These are phyloP conservation scores for Amanita thiersii DNA, from an alignment of 768 basidiomycete genomes.

Conservation along the genomic window DNA sequence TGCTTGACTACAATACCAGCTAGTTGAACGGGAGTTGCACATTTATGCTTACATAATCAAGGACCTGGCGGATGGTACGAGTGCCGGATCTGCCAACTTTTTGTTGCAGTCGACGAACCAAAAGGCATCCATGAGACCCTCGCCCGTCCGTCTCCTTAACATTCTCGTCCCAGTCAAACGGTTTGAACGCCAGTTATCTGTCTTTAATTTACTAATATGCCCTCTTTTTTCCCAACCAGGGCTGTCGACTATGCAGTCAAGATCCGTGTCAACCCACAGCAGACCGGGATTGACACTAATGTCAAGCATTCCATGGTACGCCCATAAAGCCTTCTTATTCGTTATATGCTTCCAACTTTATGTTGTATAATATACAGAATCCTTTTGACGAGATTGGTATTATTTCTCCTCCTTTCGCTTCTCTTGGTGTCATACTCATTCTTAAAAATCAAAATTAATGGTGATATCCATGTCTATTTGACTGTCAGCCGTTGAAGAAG, in stretches of 20 bases:
- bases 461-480: not conserved
- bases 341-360: not conserved
- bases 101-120: no score
- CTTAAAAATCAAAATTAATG: not conserved
- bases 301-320: constrained; percentile 99
- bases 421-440: not conserved
- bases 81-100: no score
- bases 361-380: constrained; percentile 71
- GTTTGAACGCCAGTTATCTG: constrained; percentile 24
- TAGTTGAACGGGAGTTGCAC: no score
- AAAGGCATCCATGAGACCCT: constrained; percentile 59
- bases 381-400: constrained; percentile 98
- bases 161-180: constrained; percentile 94
- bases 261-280: constrained; percentile 92
- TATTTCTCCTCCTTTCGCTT: constrained; percentile 10
- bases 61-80: no score
- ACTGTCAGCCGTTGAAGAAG: constrained; percentile 85
- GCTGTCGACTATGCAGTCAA: constrained; percentile 97
- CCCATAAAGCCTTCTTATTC: constrained; percentile 5
- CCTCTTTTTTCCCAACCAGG: constrained; percentile 33
- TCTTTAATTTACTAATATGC: not conserved
- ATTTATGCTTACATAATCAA: no score
- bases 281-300: constrained; percentile 92
- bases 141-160: constrained; percentile 65
- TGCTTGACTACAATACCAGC: no score